Evolutionary conservation across 495 filamentous ascomycete species (phyloP).

Genomic region (Neurospora sublineolata): DNA sequence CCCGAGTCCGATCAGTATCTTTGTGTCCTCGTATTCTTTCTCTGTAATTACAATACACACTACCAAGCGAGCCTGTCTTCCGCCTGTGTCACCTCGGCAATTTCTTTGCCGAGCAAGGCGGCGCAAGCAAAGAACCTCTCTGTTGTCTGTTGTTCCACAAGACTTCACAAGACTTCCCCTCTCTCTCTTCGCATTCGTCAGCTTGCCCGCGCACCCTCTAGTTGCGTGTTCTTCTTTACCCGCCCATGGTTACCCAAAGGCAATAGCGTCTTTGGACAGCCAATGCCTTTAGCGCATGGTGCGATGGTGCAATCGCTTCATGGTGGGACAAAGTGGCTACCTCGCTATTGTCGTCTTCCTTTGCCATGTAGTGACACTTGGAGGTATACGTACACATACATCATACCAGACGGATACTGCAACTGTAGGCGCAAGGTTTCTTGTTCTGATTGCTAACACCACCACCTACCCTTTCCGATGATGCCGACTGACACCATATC

Average conservation of each 20-base stretch:
- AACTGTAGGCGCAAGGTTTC: neutral
- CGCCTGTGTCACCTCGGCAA: neutral
- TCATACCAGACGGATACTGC: neutral
- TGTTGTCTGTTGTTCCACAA: neutral
- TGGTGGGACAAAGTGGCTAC: neutral
- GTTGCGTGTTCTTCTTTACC: neutral
- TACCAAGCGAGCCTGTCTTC: neutral
- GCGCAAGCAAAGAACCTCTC: neutral
- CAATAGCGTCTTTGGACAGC: neutral
- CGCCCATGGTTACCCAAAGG: neutral
- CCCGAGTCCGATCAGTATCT: neutral
- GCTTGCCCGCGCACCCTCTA: neutral
- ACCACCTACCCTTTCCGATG: neutral
- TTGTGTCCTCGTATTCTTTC: neutral
- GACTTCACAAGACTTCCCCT: neutral
- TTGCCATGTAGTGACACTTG: neutral
- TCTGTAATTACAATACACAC: neutral
- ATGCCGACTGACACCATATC: neutral
- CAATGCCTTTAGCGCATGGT: neutral
- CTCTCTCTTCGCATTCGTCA: neutral
- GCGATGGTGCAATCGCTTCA: neutral
- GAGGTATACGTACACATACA: neutral
- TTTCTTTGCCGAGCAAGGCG: neutral
- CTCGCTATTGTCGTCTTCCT: neutral
- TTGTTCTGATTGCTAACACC: neutral